These are phyloP conservation scores for Orbilia javanica DNA, from an alignment of 2,329 filamentous ascomycete species.

Conservation along the genomic window DNA sequence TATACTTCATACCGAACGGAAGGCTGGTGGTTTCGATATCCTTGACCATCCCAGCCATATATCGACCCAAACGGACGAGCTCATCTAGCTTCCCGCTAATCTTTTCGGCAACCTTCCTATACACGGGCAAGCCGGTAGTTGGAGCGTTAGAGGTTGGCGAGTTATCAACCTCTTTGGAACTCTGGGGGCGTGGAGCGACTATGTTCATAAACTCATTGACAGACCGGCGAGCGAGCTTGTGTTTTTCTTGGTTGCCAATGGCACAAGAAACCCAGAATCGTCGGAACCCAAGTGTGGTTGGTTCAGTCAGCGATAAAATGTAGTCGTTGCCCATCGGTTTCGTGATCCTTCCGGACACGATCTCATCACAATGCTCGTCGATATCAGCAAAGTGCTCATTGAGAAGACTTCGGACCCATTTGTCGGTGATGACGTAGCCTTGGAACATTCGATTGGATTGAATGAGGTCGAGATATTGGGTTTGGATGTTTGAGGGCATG, in stretches of 20 bases:
- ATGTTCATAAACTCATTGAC: slow-evolving; percentile 15
- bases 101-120: background rate
- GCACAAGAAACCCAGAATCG: slow-evolving; percentile 17
- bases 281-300: background rate
- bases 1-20: slow-evolving; percentile 6
- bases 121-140: background rate
- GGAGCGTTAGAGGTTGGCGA: background rate
- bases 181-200: background rate
- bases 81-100: slow-evolving; percentile 6
- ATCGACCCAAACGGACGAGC: slow-evolving; percentile 6
- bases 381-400: slow-evolving; percentile 11
- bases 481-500: background rate
- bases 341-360: background rate
- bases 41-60: background rate
- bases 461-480: background rate
- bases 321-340: slow-evolving; percentile 16
- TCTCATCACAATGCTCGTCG: slow-evolving; percentile 11
- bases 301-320: background rate
- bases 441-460: background rate
- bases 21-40: background rate
- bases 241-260: slow-evolving; percentile 3
- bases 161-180: background rate
- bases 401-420: background rate
- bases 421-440: background rate
- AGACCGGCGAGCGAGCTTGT: background rate